phyloP scores from a whole-genome alignment of 768 basidiomycete species.

The Dictyophora rubrovolvata region DNA sequence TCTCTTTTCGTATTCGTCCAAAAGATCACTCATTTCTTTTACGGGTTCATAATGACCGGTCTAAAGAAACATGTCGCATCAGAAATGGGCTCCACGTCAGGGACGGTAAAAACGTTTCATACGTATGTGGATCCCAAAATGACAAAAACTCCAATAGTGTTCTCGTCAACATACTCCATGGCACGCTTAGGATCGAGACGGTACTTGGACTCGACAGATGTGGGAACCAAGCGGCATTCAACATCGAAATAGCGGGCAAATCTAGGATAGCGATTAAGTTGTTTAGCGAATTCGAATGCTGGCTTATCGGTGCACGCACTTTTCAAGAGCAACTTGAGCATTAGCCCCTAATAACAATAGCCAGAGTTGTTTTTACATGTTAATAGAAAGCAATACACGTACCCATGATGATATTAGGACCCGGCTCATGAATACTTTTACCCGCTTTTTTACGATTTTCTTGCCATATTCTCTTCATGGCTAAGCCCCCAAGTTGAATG shows the following conservation, averaged over 20 bases:
- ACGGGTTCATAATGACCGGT: slow-evolving; percentile 70
- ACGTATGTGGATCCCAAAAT: slow-evolving; percentile 31
- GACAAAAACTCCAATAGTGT: slow-evolving; percentile 60
- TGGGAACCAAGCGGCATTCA: slow-evolving; percentile 53
- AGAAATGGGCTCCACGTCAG: slow-evolving; percentile 23
- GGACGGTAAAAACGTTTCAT: not conserved
- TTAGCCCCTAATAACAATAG: slow-evolving; percentile 35
- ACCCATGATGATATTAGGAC: slow-evolving; percentile 56
- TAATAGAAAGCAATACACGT: slow-evolving; percentile 7
- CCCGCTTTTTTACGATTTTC: slow-evolving; percentile 53
- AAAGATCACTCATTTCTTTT: slow-evolving; percentile 68
- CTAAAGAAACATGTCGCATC: slow-evolving; percentile 12
- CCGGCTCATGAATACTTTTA: slow-evolving; percentile 56
- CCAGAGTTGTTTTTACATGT: not conserved
- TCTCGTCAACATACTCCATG: slow-evolving; percentile 59
- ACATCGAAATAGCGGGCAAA: slow-evolving; percentile 31
- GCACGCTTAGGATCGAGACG: slow-evolving; percentile 63
- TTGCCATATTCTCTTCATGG: slow-evolving; percentile 66
- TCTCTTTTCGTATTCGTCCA: slow-evolving; percentile 44
- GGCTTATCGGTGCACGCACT: slow-evolving; percentile 52
- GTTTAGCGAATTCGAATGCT: slow-evolving; percentile 14
- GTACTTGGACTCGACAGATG: slow-evolving; percentile 60
- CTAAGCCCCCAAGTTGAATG: slow-evolving; percentile 62
- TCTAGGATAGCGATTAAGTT: not conserved
- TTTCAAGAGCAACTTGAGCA: slow-evolving; percentile 61